Evolutionary conservation across 768 basidiomycete genomes (phyloP), one percentile per base, ranked within the genome.

Genomic region (Agaricus subrufescens): DNA sequence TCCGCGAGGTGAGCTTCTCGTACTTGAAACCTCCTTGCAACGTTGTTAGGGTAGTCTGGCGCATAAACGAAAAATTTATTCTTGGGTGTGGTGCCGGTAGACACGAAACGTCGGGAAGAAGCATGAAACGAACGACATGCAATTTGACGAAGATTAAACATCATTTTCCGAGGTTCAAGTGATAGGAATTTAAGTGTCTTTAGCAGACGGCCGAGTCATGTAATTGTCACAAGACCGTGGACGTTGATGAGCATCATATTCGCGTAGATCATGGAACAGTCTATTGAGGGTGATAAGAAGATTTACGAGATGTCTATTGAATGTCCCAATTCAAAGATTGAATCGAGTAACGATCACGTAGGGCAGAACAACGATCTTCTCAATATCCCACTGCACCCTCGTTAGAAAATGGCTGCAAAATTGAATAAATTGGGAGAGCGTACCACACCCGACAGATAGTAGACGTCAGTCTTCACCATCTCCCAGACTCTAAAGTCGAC

Each of bases 21-120:
- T 8, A 84, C 77, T 4, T 67, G 63, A 67, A 80, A 74, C 44
- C 84, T 68, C 38, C 74, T 69, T 2, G 67, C 71, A 46, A 75
- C 70, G 1, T 75, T 69, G 0, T 56, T 56, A 4, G 73, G 71
- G 59, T 61, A 73, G 63, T 86, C 85, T 5, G 80, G 82, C 1
- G 83, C 81, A 59, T 74, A 85, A 4, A 85, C 76, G 40, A 82
- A 58, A 65, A 81, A 85, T 45, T 65, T 69, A 55, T 73, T 66
- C 46, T 52, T 52, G 4, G 53, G 50, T 46, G 54, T 30, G 43
- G 53, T 14, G n/a, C 38, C 42, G 25, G 19, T 34, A 3, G 34
- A 34, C 34, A 14, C 15, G 43, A 10, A 2, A 46, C 49, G 56
- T 30, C 42, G 29, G 40, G 46, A 9, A 56, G 23, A 14, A 37